These are phyloP conservation scores for Globisporangium emineosum DNA, from an alignment of 352 stramenopile genomes.

Conservation along the genomic window DNA sequence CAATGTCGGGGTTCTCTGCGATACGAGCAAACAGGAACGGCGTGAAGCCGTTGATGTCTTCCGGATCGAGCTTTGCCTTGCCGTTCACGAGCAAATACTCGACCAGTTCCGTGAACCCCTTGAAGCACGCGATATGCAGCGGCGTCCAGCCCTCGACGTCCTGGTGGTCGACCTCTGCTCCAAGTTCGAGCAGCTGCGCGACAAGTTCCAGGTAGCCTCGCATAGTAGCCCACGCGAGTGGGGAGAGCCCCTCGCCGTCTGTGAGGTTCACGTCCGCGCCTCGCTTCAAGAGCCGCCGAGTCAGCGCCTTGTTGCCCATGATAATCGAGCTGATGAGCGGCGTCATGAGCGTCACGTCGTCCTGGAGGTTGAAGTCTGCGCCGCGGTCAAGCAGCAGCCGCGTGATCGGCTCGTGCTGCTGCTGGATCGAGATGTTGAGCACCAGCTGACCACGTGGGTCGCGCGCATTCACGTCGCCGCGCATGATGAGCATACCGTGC, in stretches of 20 bases:
- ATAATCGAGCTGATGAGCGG: slow-evolving; percentile 73
- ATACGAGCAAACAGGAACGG: slow-evolving; percentile 69
- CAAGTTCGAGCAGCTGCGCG: slow-evolving; percentile 54
- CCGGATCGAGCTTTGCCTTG: slow-evolving; percentile 33
- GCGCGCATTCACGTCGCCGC: slow-evolving; percentile 50
- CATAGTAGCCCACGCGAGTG: slow-evolving; percentile 60
- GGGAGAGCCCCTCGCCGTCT: slow-evolving; percentile 60
- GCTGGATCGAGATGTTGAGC: slow-evolving; percentile 76
- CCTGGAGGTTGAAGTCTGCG: slow-evolving; percentile 61
- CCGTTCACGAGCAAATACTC: slow-evolving; percentile 66
- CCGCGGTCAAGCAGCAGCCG: slow-evolving; percentile 67
- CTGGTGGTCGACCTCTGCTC: slow-evolving; percentile 56
- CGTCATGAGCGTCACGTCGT: slow-evolving; percentile 51
- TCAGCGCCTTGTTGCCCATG: slow-evolving; percentile 82
- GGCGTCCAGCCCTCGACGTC: slow-evolving; percentile 66
- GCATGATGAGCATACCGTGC: slow-evolving; percentile 48
- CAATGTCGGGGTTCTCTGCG: slow-evolving; percentile 57
- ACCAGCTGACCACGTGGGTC: slow-evolving; percentile 51
- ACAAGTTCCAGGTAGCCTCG: slow-evolving; percentile 77
- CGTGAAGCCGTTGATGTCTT: slow-evolving; percentile 71
- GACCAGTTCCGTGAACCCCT: slow-evolving; percentile 62
- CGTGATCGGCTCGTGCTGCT: slow-evolving; percentile 69
- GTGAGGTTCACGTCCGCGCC: slow-evolving; percentile 53
- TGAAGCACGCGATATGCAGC: slow-evolving; percentile 73
- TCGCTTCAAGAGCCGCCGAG: slow-evolving; percentile 48